phyloP scores from a whole-genome alignment of 352 stramenopile genomes.

The Pythium utonaiense region DNA sequence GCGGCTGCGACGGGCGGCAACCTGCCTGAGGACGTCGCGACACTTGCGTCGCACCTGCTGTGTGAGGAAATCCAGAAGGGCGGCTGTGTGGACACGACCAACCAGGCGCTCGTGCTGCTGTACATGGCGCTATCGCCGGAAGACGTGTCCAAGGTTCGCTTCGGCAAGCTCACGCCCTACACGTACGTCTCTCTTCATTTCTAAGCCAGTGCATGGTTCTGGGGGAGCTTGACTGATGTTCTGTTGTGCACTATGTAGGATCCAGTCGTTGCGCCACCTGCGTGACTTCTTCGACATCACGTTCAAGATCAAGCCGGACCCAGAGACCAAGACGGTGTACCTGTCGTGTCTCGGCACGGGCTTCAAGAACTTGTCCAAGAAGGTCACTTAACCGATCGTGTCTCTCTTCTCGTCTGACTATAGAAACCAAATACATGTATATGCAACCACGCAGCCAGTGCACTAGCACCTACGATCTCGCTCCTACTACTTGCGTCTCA shows the following conservation, averaged over 20 bases:
- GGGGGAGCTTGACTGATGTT: not conserved
- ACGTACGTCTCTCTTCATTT: slow-evolving; percentile 36
- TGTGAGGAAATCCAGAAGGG: slow-evolving; percentile 96
- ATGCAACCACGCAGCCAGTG: not conserved
- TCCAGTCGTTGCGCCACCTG: slow-evolving; percentile 87
- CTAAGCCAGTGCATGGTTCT: not conserved
- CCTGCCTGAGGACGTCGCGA: slow-evolving; percentile 96
- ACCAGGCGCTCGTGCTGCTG: slow-evolving; percentile 95
- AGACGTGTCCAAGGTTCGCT: slow-evolving; percentile 94
- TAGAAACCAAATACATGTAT: slow-evolving; percentile 12
- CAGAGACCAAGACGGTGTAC: slow-evolving; percentile 88
- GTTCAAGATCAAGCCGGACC: slow-evolving; percentile 92
- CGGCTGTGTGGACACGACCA: slow-evolving; percentile 93
- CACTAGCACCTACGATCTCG: not conserved
- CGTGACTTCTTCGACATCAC: slow-evolving; percentile 92
- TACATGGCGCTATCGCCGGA: slow-evolving; percentile 98
- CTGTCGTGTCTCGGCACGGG: slow-evolving; percentile 92
- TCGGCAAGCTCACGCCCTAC: slow-evolving; percentile 86
- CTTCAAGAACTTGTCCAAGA: slow-evolving; percentile 95
- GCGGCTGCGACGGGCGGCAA: slow-evolving; percentile 77
- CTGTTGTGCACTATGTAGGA: slow-evolving; percentile 34
- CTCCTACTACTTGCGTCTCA: slow-evolving; percentile 49
- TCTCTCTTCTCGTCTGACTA: not conserved
- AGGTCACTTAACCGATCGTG: slow-evolving; percentile 82
- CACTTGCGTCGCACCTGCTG: slow-evolving; percentile 90